Evolutionary conservation across 1,139 yeast species (phyloP), one percentile per base, ranked within the genome.

Genomic region (Taiozyma sp.): DNA sequence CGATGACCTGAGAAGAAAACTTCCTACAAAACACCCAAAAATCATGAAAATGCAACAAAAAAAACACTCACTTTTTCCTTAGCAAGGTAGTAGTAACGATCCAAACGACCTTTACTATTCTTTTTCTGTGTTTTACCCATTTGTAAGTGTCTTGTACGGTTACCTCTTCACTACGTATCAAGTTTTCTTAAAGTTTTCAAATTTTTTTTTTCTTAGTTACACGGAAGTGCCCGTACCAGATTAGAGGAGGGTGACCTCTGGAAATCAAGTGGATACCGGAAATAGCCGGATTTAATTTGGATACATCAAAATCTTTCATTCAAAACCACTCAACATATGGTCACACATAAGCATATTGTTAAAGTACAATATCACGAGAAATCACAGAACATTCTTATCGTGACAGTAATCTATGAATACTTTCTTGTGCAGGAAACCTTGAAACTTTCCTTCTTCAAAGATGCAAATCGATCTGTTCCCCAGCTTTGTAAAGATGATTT

Each of bases 31-130:
- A n/a, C 10, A 14, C 7, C 34, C 7, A 10, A 26, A 32, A 32
- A 32, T 7, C 35, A 14, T 32, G 9, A 14, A n/a, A n/a, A 6
- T 8, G 3, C 7, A 35, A n/a, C 5, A 14, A 30, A 11, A 4
- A 56, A 11, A 4, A 6, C 26, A 56, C 65, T 3, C 52, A 65
- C 70, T 61, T 91, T 91, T 70, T 93, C 99, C 68, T 93, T 93
- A 42, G 99, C 99, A 47, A 93, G 80, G 69, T 81, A 87, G 70
- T 93, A 93, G 85, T 93, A 93, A 63, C 93, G 86, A 76, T 93
- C 99, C 70, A 93, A 85, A 83, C 99, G 98, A 76, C 99, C 99
- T 78, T 93, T 93, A 70, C 96, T 89, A 68, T 88, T 86, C 74
- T 93, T 93, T 81, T 93, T 93, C 67, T 93, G 97, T 45, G 93